These are phyloP conservation scores for Aspergillus pseudoglaucus DNA, from an alignment of 2,329 filamentous ascomycete genomes.

Conservation along the genomic window DNA sequence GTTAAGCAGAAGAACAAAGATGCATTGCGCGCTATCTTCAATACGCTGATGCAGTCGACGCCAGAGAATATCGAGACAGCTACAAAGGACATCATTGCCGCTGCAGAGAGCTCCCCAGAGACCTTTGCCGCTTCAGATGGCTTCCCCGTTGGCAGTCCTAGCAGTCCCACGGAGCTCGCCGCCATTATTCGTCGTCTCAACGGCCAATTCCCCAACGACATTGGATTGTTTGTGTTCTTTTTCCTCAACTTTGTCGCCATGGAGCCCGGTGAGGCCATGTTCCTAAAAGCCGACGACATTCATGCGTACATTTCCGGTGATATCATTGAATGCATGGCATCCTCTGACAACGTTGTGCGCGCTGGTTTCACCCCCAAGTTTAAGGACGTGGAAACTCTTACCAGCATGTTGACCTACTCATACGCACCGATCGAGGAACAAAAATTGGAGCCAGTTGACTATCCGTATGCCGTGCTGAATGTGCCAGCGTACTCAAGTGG, in stretches of 20 bases:
- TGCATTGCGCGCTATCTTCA: constrained; percentile 68
- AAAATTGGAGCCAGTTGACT: constrained; percentile 81
- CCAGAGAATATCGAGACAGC: constrained; percentile 59
- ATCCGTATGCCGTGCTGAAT: constrained; percentile 79
- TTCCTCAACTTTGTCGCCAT: constrained; percentile 94
- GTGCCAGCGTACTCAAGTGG: constrained; percentile 71
- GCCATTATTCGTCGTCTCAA: constrained; percentile 73
- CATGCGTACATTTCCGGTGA: constrained; percentile 76
- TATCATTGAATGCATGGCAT: constrained; percentile 98
- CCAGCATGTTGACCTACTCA: constrained; percentile 87
- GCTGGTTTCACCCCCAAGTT: constrained; percentile 98
- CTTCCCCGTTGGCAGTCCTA: constrained; percentile 29
- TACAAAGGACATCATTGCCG: constrained; percentile 61
- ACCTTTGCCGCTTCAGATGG: constrained; percentile 59
- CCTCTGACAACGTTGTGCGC: constrained; percentile 96
- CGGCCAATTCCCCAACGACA: constrained; percentile 77
- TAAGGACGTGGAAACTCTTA: constrained; percentile 87
- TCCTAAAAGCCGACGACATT: constrained; percentile 92
- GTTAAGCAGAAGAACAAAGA: constrained; percentile 63
- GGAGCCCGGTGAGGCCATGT: constrained; percentile 85
- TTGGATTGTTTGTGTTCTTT: constrained; percentile 91
- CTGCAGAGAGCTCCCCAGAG: constrained; percentile 61
- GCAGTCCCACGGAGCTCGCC: constrained; percentile 55
- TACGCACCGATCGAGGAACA: constrained; percentile 93
- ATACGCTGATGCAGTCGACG: constrained; percentile 70